A percentile compares a stretch with the other conserved stretches of the same genome.
phyloP scores from a whole-genome alignment of 1,284 basidiomycete genomes.

The Malassezia slooffiae region DNA sequence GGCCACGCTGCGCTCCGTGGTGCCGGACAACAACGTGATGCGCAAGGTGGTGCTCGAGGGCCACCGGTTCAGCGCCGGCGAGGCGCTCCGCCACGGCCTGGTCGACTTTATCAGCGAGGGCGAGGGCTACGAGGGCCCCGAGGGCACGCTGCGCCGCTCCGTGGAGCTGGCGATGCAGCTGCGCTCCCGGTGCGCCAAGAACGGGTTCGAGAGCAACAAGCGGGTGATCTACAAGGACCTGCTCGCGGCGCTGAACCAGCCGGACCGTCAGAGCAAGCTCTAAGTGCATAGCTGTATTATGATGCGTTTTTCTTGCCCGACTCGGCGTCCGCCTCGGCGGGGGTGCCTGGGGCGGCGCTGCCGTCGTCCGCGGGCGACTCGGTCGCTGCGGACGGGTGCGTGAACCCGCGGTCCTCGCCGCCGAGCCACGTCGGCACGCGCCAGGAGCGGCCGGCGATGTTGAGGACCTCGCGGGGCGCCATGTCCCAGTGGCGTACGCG shows the following conservation, averaged over 20 bases:
- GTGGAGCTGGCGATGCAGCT: constrained; percentile 47
- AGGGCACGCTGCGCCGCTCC: constrained; percentile 54
- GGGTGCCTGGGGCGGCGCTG: no score
- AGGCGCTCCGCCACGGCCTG: constrained; percentile 60
- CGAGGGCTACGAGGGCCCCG: constrained; percentile 49
- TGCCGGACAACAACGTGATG: constrained; percentile 56
- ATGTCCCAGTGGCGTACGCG: constrained; percentile 25
- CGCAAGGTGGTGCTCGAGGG: constrained; percentile 73
- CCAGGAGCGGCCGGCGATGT: constrained; percentile 32
- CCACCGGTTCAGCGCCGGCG: constrained; percentile 64
- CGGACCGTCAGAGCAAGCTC: constrained; percentile 1
- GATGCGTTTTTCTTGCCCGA: neutral
- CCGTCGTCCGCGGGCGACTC: no score
- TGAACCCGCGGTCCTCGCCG: constrained; percentile 18
- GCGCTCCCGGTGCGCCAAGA: constrained; percentile 46
- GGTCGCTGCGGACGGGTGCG: no score
- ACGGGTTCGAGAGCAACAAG: constrained; percentile 53
- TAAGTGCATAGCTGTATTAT: no score
- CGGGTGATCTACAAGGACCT: constrained; percentile 27
- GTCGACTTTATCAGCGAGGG: constrained; percentile 59
- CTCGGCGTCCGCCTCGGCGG: no score
- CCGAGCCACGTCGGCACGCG: constrained; percentile 30
- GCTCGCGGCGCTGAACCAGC: constrained; percentile 15
- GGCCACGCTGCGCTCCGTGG: constrained; percentile 58
- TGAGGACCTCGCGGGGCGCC: constrained; percentile 27